Evolutionary conservation across 2,329 filamentous ascomycete genomes (phyloP).

Genomic region (Diplodia scrobiculata): DNA sequence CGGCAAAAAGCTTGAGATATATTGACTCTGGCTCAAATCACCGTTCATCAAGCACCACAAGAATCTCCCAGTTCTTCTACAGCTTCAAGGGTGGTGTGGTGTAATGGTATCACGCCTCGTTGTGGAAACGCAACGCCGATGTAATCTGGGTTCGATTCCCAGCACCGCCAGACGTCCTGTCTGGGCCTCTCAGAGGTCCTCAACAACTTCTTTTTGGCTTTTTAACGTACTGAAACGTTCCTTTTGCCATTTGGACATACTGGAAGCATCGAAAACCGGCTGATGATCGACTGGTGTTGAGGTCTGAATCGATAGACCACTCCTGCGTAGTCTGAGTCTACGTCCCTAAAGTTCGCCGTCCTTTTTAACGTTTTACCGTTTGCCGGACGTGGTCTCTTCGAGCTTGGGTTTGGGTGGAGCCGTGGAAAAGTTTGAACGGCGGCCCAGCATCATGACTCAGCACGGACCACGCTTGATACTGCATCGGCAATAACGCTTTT

Average conservation of each 20-base stretch:
- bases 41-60: not conserved
- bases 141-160: constrained; percentile 28
- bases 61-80: not conserved
- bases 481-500: not conserved
- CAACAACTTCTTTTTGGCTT: not conserved
- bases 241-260: no score
- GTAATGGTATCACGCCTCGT: constrained; percentile 15
- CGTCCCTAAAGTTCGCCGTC: no score
- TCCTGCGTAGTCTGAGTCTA: no score
- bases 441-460: not conserved
- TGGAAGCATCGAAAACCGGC: not conserved
- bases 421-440: not conserved
- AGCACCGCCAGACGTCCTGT: constrained; percentile 2
- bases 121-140: constrained; percentile 5
- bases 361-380: no score
- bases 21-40: accelerated
- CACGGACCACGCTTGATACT: not conserved
- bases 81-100: constrained; percentile 6
- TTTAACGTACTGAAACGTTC: not conserved
- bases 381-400: no score
- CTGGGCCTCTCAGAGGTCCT: not conserved
- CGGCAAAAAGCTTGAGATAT: not conserved
- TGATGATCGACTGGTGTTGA: not conserved
- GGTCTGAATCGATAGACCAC: no score
- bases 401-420: not conserved